phyloP scores from a whole-genome alignment of 352 stramenopile genomes.

The Phytophthora colocasiae region DNA sequence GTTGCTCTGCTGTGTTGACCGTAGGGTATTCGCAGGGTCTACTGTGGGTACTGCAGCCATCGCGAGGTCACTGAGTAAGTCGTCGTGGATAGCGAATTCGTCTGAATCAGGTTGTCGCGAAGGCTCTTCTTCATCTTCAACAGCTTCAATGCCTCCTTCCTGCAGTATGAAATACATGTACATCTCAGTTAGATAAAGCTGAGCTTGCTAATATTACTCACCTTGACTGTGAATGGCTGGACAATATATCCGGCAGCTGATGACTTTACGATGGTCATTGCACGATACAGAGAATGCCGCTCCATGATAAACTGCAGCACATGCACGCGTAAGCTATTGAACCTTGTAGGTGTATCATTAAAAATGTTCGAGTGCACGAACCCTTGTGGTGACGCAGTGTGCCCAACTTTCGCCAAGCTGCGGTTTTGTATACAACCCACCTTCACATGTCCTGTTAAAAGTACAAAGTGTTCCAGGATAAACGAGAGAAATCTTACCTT shows the following conservation, averaged over 20 bases:
- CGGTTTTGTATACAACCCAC: slow-evolving; percentile 69
- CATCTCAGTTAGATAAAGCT: slow-evolving; percentile 1
- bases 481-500: slow-evolving; percentile 18
- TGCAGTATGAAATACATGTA: slow-evolving; percentile 23
- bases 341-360: no score
- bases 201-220: slow-evolving; percentile 20
- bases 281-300: slow-evolving; percentile 52
- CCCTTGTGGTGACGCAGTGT: slow-evolving; percentile 72
- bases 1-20: slow-evolving; percentile 67
- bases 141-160: slow-evolving; percentile 51
- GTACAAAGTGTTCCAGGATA: background rate
- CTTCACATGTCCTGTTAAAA: slow-evolving; percentile 23
- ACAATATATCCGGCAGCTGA: slow-evolving; percentile 59
- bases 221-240: slow-evolving; percentile 72
- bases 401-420: slow-evolving; percentile 73
- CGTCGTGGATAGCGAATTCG: slow-evolving; percentile 59
- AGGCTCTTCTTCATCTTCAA: slow-evolving; percentile 32
- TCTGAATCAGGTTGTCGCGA: slow-evolving; percentile 25
- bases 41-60: slow-evolving; percentile 50
- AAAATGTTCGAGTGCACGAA: slow-evolving; percentile 10
- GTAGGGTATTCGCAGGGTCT: slow-evolving; percentile 53
- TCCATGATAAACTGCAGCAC: slow-evolving; percentile 68
- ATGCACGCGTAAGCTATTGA: slow-evolving; percentile 19
- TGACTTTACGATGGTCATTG: slow-evolving; percentile 72
- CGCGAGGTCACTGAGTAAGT: slow-evolving; percentile 57